A percentile compares a stretch with the other conserved stretches of the same genome.
phyloP scores from a whole-genome alignment of 2,329 filamentous ascomycete genomes.

The Verticillium nonalfalfae region DNA sequence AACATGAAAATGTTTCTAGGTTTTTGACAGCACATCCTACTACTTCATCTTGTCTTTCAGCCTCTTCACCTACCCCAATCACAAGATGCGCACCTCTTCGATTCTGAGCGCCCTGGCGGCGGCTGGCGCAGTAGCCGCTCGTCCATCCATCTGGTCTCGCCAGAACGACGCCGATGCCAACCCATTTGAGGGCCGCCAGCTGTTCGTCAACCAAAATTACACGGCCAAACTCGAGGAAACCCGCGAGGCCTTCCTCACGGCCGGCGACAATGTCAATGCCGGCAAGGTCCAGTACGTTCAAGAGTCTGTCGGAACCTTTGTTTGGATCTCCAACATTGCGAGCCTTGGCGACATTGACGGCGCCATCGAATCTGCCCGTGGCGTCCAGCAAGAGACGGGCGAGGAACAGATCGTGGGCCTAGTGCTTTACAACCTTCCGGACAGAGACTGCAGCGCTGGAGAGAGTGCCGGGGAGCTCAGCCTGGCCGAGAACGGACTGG shows the following conservation, averaged over 20 bases:
- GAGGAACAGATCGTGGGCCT: slow-evolving; percentile 33
- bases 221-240: slow-evolving; percentile 32
- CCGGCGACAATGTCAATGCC: slow-evolving; percentile 29
- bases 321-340: slow-evolving; percentile 32
- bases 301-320: slow-evolving; percentile 30
- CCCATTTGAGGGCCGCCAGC: slow-evolving; percentile 39
- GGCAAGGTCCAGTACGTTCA: slow-evolving; percentile 29
- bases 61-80: neutral
- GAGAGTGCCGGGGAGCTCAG: slow-evolving; percentile 34
- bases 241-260: slow-evolving; percentile 23
- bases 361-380: slow-evolving; percentile 30
- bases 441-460: slow-evolving; percentile 37
- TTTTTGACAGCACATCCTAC: neutral
- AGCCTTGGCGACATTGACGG: slow-evolving; percentile 28
- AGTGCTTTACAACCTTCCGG: slow-evolving; percentile 37
- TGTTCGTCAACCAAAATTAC: slow-evolving; percentile 40
- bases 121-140: neutral
- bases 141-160: neutral
- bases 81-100: neutral
- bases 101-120: neutral
- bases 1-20: neutral
- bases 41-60: neutral
- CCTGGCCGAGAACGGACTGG: slow-evolving; percentile 25
- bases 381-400: slow-evolving; percentile 23
- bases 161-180: slow-evolving; percentile 15